Evolutionary conservation across 202 grass and related monocot species (phyloP).

Genomic region (Zoysia matrella): DNA sequence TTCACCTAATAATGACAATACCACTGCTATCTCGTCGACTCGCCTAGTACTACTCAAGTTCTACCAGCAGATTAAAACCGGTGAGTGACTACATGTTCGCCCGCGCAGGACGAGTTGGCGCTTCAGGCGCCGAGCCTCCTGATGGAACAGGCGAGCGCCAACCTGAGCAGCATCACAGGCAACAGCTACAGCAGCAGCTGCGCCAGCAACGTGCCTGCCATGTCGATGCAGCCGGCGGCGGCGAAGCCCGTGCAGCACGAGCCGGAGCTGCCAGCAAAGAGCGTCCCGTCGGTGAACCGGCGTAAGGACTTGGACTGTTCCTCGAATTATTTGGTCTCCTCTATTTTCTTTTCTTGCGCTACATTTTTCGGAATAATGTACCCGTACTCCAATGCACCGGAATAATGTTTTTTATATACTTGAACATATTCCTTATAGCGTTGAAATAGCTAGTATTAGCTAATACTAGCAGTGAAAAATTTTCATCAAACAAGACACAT

Average conservation of each 20-base stretch:
- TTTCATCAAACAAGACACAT: constrained; percentile 5
- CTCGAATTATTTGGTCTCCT: constrained; percentile 20
- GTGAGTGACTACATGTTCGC: background rate
- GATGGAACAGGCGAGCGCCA: constrained; percentile 66
- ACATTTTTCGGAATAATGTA: background rate
- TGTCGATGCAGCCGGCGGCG: constrained; percentile 25
- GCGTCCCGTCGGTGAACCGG: constrained; percentile 67
- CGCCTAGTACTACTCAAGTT: background rate
- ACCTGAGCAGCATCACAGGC: constrained; percentile 59
- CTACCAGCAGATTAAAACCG: background rate
- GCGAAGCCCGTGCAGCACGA: constrained; percentile 68
- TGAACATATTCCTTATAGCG: background rate
- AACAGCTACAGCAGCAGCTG: constrained; percentile 54
- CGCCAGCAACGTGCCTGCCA: constrained; percentile 46
- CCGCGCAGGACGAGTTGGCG: constrained; percentile 74
- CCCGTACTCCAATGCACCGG: background rate
- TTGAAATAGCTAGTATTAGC: background rate
- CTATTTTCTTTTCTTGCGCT: background rate
- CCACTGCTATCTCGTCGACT: background rate
- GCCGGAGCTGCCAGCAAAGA: constrained; percentile 47
- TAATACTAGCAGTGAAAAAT: background rate
- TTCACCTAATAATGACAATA: background rate
- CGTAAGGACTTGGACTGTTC: constrained; percentile 55
- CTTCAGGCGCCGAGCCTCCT: constrained; percentile 73
- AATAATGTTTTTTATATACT: constrained; percentile 1